Base-by-base conservation (phyloP, 1,139 yeast species). In the Sugiyamaella novakii region DNA sequence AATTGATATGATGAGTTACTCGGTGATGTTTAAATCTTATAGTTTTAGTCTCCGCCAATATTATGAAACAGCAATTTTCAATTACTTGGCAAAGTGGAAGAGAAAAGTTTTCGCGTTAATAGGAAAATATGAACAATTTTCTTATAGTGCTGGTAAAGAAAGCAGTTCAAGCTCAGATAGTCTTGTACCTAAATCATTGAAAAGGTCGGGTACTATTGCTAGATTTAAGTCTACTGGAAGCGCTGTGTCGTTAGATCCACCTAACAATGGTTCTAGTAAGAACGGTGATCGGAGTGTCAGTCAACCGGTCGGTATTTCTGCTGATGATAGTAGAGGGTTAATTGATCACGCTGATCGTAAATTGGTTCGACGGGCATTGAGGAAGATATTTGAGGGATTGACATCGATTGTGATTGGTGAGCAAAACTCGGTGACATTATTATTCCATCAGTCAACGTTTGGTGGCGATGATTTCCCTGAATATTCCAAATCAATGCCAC, bases 371-470 rank as follows among this genome's bases (percentile, higher is more conserved):
- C 31, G 21, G 5, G 38, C 52, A 14, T 42, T 65, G 21, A 46
- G 51, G 10, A 53, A 50, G 3, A 50, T 64, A 2, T 56, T 77
- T 15, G 67, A 69, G 24, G 60, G 65, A 2, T 47, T 75, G 18
- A 67, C 70, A 35, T 60, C 66, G 42, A 67, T 76, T 2, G 72
- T 86, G 15, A 66, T 81, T 10, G 73, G 77, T 10, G 80, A 87
- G 43, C 95, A 87, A 58, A 81, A 78, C 58, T 82, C 87, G 53
- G 63, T 84, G 14, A 79, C 79, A 8, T 70, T 69, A 14, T 75
- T 88, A 50, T 88, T 89, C 69, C 94, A 87, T 55, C 69, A 83
- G 46, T 78, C 82, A 15, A 74, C 81, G 1, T 75, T 75, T 41
- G 70, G 73, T 1, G 69, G 68, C 14, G 55, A 70, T 3, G 73